A percentile compares a stretch with the other conserved stretches of the same genome.
Evolutionary conservation across 805 yeast genomes (phyloP).

Genomic region (Zygoascus biomembranicola): DNA sequence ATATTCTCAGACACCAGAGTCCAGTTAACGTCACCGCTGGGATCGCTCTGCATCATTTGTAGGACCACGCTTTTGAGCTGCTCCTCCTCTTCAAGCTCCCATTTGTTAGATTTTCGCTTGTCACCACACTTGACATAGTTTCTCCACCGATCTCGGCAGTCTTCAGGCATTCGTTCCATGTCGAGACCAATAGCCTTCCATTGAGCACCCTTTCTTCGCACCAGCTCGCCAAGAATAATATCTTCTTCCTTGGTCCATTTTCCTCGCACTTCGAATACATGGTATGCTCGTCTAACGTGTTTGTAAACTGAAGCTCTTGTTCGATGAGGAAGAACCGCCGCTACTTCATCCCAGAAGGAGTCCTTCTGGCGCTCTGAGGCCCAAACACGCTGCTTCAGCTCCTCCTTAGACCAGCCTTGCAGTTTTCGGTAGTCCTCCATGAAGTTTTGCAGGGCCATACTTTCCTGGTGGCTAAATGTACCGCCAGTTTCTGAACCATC

Average conservation of each 20-base stretch:
- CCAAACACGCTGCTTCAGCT: conserved; percentile 83
- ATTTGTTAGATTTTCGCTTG: conserved; percentile 64
- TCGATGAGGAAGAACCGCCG: conserved; percentile 73
- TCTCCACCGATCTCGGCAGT: conserved; percentile 94
- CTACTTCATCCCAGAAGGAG: conserved; percentile 79
- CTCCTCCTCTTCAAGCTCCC: conserved; percentile 70
- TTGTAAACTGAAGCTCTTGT: conserved; percentile 86
- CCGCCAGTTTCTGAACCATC: conserved; percentile 27
- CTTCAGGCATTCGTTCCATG: conserved; percentile 94
- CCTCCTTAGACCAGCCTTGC: conserved; percentile 53
- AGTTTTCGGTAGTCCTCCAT: conserved; percentile 60
- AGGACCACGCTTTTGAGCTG: conserved; percentile 47
- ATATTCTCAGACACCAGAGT: conserved; percentile 81
- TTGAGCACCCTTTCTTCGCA: conserved; percentile 63
- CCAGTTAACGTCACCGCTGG: conserved; percentile 60
- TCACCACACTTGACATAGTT: conserved; percentile 90
- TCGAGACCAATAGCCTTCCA: conserved; percentile 80
- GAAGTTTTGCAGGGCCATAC: conserved; percentile 61
- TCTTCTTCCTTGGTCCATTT: conserved; percentile 88
- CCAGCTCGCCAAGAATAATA: conserved; percentile 50
- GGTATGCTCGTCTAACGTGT: conserved; percentile 85
- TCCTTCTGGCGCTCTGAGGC: conserved; percentile 76
- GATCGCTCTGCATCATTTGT: conserved; percentile 37
- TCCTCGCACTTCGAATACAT: conserved; percentile 79
- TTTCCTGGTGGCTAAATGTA: conserved; percentile 57